Evolutionary conservation across 2,329 filamentous ascomycete species (phyloP).

Genomic region (Botrytis byssoidea): DNA sequence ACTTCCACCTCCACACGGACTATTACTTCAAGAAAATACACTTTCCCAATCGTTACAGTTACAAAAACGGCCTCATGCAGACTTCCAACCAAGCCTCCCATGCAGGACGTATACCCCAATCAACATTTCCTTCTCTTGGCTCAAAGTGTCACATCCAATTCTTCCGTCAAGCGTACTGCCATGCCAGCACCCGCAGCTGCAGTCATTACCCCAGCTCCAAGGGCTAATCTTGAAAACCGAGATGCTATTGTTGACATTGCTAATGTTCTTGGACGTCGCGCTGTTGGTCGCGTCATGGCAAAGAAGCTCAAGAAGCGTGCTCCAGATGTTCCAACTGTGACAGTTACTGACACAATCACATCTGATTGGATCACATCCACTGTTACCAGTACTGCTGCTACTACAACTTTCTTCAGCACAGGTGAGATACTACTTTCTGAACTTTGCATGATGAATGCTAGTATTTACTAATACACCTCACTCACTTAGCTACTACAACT

Average conservation of each 20-base stretch:
- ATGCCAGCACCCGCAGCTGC: neutral
- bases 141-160: slow-evolving; percentile 12
- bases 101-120: slow-evolving; percentile 8
- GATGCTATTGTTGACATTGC: slow-evolving; percentile 10
- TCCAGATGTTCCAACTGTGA: slow-evolving; percentile 18
- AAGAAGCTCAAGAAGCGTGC: slow-evolving; percentile 20
- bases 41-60: slow-evolving; percentile 1
- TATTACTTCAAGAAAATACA: slow-evolving; percentile 8
- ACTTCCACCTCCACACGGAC: slow-evolving; percentile 12
- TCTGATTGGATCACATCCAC: slow-evolving; percentile 19
- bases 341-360: slow-evolving; percentile 12
- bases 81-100: neutral
- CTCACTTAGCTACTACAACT: slow-evolving; percentile 9
- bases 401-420: slow-evolving; percentile 18
- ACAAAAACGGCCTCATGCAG: slow-evolving; percentile 16
- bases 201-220: slow-evolving; percentile 5
- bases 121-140: slow-evolving; percentile 12
- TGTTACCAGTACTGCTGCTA: slow-evolving; percentile 6
- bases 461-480: neutral
- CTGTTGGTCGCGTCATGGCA: slow-evolving; percentile 9
- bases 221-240: neutral
- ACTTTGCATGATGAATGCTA: too few species aligned
- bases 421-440: neutral
- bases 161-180: neutral
- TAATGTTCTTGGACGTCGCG: slow-evolving; percentile 17